Evolutionary conservation across 345 rosid genomes (phyloP).

Genomic region (Aurinia saxatilis): DNA sequence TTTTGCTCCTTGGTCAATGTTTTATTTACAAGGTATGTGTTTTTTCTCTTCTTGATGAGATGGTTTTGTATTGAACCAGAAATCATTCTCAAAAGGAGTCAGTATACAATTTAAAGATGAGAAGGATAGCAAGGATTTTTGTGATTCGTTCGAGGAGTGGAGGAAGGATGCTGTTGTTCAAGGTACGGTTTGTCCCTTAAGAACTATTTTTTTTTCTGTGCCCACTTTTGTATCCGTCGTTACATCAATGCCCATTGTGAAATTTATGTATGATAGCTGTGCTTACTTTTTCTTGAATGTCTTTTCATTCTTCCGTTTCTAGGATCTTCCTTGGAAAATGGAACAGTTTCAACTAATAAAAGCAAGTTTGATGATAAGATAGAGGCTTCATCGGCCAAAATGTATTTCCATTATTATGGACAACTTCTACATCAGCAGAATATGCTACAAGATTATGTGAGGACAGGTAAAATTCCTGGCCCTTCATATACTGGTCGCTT

Average conservation of each 20-base stretch:
- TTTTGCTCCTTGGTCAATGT: background rate
- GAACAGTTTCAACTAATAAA: conserved; percentile 38
- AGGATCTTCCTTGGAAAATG: conserved; percentile 48
- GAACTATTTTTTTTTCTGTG: background rate
- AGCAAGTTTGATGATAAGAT: conserved; percentile 91
- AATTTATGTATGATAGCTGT: background rate
- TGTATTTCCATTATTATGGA: conserved; percentile 98
- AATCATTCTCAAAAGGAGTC: conserved; percentile 54
- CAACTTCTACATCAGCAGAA: conserved; percentile 96
- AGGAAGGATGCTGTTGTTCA: conserved; percentile 44
- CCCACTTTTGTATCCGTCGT: background rate
- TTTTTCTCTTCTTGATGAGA: conserved; percentile 21
- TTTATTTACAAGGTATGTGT: background rate
- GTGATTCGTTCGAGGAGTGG: conserved; percentile 78
- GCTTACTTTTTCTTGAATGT: conserved; percentile 9
- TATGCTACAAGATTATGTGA: conserved; percentile 97
- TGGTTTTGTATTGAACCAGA: conserved; percentile 49
- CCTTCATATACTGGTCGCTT: background rate
- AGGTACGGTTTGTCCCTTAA: conserved; percentile 42
- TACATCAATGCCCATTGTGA: background rate
- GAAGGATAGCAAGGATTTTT: conserved; percentile 74
- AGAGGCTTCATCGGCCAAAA: conserved; percentile 89
- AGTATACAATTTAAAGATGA: conserved; percentile 58
- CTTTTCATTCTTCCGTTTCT: conserved; percentile 14
- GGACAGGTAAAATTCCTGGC: conserved; percentile 63